These are phyloP conservation scores for Microdochium trichocladiopsis DNA, from an alignment of 2,329 filamentous ascomycete species.

Conservation along the genomic window DNA sequence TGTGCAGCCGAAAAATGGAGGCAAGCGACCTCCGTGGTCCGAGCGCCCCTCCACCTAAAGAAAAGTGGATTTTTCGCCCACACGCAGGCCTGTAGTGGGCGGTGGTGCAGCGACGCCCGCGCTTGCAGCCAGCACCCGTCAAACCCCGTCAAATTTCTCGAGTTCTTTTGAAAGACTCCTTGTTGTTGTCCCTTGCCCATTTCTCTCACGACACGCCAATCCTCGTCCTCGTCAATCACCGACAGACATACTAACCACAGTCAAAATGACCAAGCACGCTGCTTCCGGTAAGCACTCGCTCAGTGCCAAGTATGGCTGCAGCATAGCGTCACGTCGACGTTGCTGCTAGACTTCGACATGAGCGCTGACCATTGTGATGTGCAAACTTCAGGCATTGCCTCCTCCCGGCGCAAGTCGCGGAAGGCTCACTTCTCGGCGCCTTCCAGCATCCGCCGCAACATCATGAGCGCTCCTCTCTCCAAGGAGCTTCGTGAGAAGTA, in stretches of 20 bases:
- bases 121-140: not conserved
- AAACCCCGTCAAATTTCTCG: not conserved
- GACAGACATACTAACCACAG: not conserved
- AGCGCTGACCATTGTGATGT: conserved; percentile 2
- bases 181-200: not conserved
- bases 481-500: conserved; percentile 99
- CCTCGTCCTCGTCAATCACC: not conserved
- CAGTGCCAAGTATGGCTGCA: not conserved
- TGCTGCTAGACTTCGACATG: not conserved
- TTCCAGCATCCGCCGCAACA: conserved; percentile 86
- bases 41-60: not conserved
- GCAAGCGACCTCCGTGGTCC: not conserved
- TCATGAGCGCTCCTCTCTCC: conserved; percentile 93
- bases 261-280: not conserved
- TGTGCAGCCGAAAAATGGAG: not conserved
- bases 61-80: not conserved
- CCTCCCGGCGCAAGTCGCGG: conserved; percentile 94
- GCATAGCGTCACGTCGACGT: not conserved
- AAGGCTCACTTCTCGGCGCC: conserved; percentile 97
- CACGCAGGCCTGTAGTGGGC: too few species aligned
- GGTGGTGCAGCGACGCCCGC: too few species aligned
- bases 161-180: not conserved
- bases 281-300: not conserved
- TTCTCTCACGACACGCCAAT: not conserved
- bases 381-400: conserved; percentile 13